A percentile compares a stretch with the other conserved stretches of the same genome.
Evolutionary conservation across 805 yeast genomes (phyloP).

Genomic region (Hanseniaspora singularis): DNA sequence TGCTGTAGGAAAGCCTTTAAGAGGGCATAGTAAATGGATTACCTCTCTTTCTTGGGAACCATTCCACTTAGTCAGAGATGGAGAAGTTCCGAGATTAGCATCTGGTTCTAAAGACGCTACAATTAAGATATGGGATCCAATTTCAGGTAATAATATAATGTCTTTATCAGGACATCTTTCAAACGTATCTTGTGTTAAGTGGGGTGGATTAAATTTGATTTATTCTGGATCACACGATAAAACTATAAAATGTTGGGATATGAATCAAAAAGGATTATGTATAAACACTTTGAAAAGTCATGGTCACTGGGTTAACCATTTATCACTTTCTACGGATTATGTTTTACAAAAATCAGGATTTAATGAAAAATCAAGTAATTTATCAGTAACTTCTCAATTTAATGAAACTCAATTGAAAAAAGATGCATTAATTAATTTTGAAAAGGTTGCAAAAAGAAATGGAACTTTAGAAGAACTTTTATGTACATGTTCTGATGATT

Average conservation of each 20-base stretch:
- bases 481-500: conserved; percentile 93
- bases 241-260: conserved; percentile 84
- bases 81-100: conserved; percentile 58
- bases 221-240: conserved; percentile 92
- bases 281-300: conserved; percentile 72
- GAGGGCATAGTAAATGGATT: conserved; percentile 83
- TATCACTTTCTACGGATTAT: conserved; percentile 82
- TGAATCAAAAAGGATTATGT: conserved; percentile 58
- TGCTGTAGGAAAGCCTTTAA: conserved; percentile 57
- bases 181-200: conserved; percentile 87
- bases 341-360: conserved; percentile 79
- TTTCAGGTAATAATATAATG: conserved; percentile 48
- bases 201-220: conserved; percentile 82
- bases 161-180: conserved; percentile 80
- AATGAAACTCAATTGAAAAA: conserved; percentile 34
- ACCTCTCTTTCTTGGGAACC: conserved; percentile 93
- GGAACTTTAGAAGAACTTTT: conserved; percentile 67
- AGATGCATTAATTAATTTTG: conserved; percentile 41
- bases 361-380: conserved; percentile 51
- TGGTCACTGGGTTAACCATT: conserved; percentile 96
- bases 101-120: conserved; percentile 90
- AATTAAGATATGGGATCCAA: conserved; percentile 78
- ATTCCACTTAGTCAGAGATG: conserved; percentile 57
- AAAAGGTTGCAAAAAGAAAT: conserved; percentile 43
- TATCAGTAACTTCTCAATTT: conserved; percentile 27